Evolutionary conservation across 768 basidiomycete species (phyloP).

Genomic region (Glaciozyma martinii): DNA sequence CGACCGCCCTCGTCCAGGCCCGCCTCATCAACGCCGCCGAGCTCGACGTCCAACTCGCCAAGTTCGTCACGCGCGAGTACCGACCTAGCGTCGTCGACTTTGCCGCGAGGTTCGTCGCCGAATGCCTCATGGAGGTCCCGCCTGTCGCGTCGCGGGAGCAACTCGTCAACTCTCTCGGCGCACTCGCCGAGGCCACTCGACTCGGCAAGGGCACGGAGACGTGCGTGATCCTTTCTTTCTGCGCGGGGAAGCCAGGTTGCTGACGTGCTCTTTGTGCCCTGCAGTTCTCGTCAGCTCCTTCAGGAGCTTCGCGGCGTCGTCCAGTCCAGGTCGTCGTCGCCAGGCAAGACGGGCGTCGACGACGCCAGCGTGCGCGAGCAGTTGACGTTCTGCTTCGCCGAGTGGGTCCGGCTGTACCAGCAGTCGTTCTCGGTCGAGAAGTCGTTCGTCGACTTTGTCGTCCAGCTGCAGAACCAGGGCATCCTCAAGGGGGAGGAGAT

Average conservation of each 20-base stretch:
- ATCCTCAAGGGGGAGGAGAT: slow-evolving; percentile 92
- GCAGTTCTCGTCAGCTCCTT: slow-evolving; percentile 46
- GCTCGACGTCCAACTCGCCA: slow-evolving; percentile 84
- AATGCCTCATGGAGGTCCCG: slow-evolving; percentile 71
- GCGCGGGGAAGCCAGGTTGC: slow-evolving; percentile 25
- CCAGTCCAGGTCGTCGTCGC: slow-evolving; percentile 40
- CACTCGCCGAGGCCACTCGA: slow-evolving; percentile 63
- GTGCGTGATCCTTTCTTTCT: slow-evolving; percentile 44
- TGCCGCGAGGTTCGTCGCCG: slow-evolving; percentile 70
- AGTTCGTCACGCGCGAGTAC: slow-evolving; percentile 68
- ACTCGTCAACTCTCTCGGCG: slow-evolving; percentile 69
- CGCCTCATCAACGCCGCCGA: slow-evolving; percentile 66
- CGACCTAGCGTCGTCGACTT: slow-evolving; percentile 70
- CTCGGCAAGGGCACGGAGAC: slow-evolving; percentile 73
- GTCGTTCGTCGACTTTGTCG: slow-evolving; percentile 91
- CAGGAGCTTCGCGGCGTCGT: slow-evolving; percentile 54
- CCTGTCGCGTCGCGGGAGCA: slow-evolving; percentile 66
- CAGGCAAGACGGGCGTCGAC: slow-evolving; percentile 26
- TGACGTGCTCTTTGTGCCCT: not conserved
- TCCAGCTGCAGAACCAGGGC: slow-evolving; percentile 91
- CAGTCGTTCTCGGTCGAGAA: slow-evolving; percentile 84
- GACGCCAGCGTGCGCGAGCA: slow-evolving; percentile 38
- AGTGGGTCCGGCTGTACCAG: slow-evolving; percentile 94
- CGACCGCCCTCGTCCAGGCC: slow-evolving; percentile 74
- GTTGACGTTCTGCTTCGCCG: slow-evolving; percentile 39